Evolutionary conservation across 768 basidiomycete species (phyloP).

Genomic region (Leucogyrophana mollusca): DNA sequence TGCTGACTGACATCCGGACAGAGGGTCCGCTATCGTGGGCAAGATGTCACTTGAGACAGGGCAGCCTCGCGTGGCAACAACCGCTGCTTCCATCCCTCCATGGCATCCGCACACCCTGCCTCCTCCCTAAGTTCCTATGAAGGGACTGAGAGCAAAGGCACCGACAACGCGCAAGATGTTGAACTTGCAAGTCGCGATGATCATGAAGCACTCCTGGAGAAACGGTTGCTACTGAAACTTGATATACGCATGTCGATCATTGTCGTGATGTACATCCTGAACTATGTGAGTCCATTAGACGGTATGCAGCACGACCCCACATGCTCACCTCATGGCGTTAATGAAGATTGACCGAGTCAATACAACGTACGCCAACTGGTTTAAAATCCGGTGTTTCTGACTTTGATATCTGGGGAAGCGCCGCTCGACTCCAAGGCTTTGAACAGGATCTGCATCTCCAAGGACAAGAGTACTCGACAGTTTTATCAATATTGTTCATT

Average conservation of each 20-base stretch:
- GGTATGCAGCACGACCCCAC: too few species aligned
- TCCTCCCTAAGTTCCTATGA: too few species aligned
- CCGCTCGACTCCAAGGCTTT: constrained; percentile 63
- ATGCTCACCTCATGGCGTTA: too few species aligned
- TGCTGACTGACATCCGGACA: too few species aligned
- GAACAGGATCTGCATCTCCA: constrained; percentile 58
- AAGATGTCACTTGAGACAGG: too few species aligned
- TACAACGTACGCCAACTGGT: neutral
- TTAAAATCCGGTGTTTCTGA: neutral
- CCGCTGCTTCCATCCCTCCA: too few species aligned
- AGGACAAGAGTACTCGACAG: constrained; percentile 57
- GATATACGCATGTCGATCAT: neutral
- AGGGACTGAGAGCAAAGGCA: too few species aligned
- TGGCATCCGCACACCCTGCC: too few species aligned
- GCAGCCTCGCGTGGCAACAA: too few species aligned
- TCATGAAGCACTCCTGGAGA: neutral
- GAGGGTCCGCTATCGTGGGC: too few species aligned
- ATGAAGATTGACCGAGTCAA: constrained; percentile 4
- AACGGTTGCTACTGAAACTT: neutral
- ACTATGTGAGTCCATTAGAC: neutral
- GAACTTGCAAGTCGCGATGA: too few species aligned
- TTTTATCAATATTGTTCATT: constrained; percentile 62
- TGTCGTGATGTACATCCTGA: neutral
- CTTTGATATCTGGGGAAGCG: constrained; percentile 4
- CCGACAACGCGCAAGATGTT: too few species aligned